Conservation (phyloP, 305 asterid genomes). For the Fraxinus ornus region DNA sequence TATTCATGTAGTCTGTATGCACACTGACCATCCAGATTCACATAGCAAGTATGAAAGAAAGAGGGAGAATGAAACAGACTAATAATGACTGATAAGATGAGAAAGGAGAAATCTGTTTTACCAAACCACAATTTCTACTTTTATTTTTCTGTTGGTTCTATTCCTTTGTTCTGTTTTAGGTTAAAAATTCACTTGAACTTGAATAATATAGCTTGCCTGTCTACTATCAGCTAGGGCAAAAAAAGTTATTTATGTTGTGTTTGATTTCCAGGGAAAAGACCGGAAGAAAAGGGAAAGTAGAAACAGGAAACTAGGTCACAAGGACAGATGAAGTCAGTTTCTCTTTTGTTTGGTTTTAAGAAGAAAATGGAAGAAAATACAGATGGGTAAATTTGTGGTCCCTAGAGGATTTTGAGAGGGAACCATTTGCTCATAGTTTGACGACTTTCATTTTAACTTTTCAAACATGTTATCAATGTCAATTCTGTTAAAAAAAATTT, state of each 20-base stretch:
- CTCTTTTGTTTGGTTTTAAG: background rate
- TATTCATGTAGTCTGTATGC: background rate
- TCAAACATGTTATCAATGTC: too few species aligned
- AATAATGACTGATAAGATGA: background rate
- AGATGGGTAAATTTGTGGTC: background rate
- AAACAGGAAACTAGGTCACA: background rate
- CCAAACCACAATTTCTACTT: background rate
- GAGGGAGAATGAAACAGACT: background rate
- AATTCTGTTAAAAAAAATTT: too few species aligned
- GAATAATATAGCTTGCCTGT: background rate
- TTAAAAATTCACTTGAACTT: background rate
- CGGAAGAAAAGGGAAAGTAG: background rate
- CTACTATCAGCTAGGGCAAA: background rate
- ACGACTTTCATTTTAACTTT: too few species aligned
- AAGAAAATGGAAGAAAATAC: background rate
- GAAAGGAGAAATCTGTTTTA: background rate
- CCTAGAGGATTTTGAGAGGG: background rate
- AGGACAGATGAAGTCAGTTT: too few species aligned
- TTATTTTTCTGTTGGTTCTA: background rate
- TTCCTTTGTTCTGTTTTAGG: background rate
- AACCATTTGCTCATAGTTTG: background rate
- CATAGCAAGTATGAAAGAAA: background rate
- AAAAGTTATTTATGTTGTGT: too few species aligned
- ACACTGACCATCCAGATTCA: background rate
- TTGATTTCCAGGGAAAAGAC: background rate